phyloP scores from a whole-genome alignment of 805 yeast genomes.

The Candida khao-thaluensis region DNA sequence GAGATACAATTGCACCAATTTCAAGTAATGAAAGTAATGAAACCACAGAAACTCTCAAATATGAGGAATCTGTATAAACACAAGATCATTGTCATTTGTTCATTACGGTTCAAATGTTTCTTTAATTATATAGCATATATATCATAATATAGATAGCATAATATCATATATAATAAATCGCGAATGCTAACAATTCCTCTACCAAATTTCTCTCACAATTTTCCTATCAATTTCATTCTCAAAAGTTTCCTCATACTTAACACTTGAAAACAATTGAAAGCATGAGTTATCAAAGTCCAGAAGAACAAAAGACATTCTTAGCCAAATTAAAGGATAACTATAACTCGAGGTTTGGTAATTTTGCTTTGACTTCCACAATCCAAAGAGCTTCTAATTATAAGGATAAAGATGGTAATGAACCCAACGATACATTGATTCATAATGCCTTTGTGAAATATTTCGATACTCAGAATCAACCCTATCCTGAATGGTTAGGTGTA shows the following conservation, averaged over 20 bases:
- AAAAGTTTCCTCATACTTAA: no score
- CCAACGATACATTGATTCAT: constrained; percentile 42
- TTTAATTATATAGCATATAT: no score
- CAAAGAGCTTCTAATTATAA: constrained; percentile 18
- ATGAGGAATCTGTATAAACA: neutral
- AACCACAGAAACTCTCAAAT: neutral
- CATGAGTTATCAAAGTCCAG: constrained; percentile 12
- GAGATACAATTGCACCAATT: neutral
- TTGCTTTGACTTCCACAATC: constrained; percentile 27
- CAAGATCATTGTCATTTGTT: neutral
- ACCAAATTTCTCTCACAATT: no score
- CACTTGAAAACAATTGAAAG: no score
- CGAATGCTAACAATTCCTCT: no score
- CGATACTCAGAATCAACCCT: constrained; percentile 30
- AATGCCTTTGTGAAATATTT: constrained; percentile 42
- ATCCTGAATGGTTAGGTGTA: constrained; percentile 46
- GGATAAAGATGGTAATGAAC: constrained; percentile 40
- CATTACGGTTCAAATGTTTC: no score
- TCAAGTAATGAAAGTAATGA: neutral
- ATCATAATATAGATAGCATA: no score
- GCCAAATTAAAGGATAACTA: constrained; percentile 38
- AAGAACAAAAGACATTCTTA: constrained; percentile 24
- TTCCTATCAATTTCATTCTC: no score
- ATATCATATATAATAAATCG: no score
- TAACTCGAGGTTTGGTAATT: constrained; percentile 35